These are phyloP conservation scores for Lasiosphaeria miniovina DNA, from an alignment of 495 filamentous ascomycete species.

Conservation along the genomic window DNA sequence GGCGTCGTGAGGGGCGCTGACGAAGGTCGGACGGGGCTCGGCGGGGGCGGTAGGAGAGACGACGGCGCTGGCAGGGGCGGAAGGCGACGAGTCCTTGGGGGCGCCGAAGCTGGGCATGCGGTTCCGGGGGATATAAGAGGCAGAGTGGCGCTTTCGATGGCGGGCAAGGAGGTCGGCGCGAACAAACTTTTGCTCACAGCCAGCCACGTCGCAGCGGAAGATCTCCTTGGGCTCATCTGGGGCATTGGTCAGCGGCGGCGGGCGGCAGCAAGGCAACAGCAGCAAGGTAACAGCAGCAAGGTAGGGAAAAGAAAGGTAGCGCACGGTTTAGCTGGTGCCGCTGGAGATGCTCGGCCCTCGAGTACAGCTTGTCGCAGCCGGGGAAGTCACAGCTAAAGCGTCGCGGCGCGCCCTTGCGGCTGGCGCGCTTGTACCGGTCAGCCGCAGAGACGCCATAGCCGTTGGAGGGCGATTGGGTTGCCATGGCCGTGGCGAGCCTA, in stretches of 20 bases:
- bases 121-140: slow-evolving; percentile 85
- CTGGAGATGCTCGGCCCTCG: slow-evolving; percentile 88
- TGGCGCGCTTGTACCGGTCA: slow-evolving; percentile 46
- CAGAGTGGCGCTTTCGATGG: slow-evolving; percentile 89
- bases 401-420: slow-evolving; percentile 46
- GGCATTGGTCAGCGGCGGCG: slow-evolving; percentile 16
- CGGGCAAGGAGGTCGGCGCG: slow-evolving; percentile 87
- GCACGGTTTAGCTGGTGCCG: slow-evolving; percentile 48
- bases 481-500: slow-evolving; percentile 10
- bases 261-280: slow-evolving; percentile 3
- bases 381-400: slow-evolving; percentile 77
- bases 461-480: slow-evolving; percentile 13
- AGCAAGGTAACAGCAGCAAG: background rate
- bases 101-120: slow-evolving; percentile 73
- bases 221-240: slow-evolving; percentile 95
- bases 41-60: slow-evolving; percentile 30
- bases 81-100: slow-evolving; percentile 30
- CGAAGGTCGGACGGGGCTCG: slow-evolving; percentile 35
- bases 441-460: slow-evolving; percentile 6
- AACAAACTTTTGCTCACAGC: slow-evolving; percentile 86
- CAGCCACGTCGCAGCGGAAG: slow-evolving; percentile 85
- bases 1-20: slow-evolving; percentile 46
- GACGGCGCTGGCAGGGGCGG: slow-evolving; percentile 19
- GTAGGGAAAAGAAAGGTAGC: slow-evolving; percentile 10
- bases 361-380: slow-evolving; percentile 92